Evolutionary conservation across 73 alveolate species (phyloP).

Genomic region (Paramecium pentaurelia): DNA sequence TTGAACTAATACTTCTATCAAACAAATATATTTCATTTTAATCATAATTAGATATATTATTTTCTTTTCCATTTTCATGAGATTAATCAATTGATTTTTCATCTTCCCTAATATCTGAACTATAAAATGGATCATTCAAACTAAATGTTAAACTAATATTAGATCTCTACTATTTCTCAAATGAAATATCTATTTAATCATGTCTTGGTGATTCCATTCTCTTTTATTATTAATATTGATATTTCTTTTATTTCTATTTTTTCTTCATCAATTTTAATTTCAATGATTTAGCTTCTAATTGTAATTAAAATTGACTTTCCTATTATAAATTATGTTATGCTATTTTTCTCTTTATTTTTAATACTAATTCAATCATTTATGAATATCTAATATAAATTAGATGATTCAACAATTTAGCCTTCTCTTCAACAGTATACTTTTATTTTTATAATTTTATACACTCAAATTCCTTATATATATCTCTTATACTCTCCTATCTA

Average conservation of each 20-base stretch:
- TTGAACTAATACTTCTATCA: not conserved
- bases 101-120: not conserved
- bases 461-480: constrained; percentile 1
- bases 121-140: not conserved
- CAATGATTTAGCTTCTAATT: not conserved
- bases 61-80: not conserved
- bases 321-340: not conserved
- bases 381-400: not conserved
- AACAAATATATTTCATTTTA: not conserved
- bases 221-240: not conserved
- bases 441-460: constrained; percentile 1
- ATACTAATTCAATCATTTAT: not conserved
- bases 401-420: not conserved
- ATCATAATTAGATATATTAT: not conserved
- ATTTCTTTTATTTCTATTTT: not conserved
- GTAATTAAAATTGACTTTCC: not conserved
- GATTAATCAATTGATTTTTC: not conserved
- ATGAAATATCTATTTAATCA: not conserved
- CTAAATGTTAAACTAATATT: constrained; percentile 35
- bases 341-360: not conserved
- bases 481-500: constrained; percentile 1
- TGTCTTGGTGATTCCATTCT: not conserved
- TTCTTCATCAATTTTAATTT: constrained; percentile 14
- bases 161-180: not conserved
- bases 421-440: not conserved